These are phyloP conservation scores for Paulownia fortunei DNA, from an alignment of 257 asterid species.

Conservation along the genomic window DNA sequence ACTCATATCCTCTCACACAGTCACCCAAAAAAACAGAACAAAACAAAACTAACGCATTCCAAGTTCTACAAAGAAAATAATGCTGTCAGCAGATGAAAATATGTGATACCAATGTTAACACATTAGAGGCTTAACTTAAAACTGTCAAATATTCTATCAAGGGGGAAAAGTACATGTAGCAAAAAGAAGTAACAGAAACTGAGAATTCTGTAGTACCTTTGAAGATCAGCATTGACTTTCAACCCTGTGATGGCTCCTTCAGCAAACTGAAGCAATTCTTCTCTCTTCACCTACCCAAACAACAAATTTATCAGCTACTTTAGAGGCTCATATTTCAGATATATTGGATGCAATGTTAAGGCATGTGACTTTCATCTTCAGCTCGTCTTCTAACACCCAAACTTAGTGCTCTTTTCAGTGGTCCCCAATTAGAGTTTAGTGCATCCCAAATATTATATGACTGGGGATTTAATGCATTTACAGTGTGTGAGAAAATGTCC, in stretches of 20 bases:
- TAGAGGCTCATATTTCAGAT: constrained; percentile 28
- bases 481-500: neutral
- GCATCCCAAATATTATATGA: neutral
- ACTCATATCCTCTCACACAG: neutral
- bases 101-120: constrained; percentile 1
- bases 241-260: constrained; percentile 97
- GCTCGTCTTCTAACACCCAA: neutral
- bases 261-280: constrained; percentile 93
- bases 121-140: neutral
- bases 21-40: neutral
- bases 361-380: constrained; percentile 14
- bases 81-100: constrained; percentile 12
- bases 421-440: neutral
- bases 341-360: constrained; percentile 5
- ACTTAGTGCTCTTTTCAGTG: constrained; percentile 1
- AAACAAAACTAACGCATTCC: neutral
- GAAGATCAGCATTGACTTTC: constrained; percentile 82
- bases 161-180: neutral
- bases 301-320: constrained; percentile 39
- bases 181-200: constrained; percentile 23
- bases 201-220: constrained; percentile 57
- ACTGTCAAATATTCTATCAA: constrained; percentile 11
- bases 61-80: constrained; percentile 6
- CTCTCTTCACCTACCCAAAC: constrained; percentile 82
- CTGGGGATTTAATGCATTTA: neutral